A percentile compares a stretch with the other conserved stretches of the same genome.
Conservation (phyloP, 2,329 filamentous ascomycete species). For the Monilinia aucupariae region DNA sequence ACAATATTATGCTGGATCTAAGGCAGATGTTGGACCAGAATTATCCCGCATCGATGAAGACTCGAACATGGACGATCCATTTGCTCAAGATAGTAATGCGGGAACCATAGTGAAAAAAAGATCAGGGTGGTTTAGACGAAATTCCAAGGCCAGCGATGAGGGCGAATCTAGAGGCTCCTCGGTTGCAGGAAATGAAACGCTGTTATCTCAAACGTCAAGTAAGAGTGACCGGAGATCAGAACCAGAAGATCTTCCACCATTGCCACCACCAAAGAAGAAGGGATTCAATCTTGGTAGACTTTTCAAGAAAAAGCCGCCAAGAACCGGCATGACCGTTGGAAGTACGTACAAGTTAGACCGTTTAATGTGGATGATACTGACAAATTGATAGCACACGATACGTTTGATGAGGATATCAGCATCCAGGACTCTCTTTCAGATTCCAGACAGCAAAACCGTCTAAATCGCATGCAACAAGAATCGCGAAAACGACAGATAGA, state of each 20-base stretch:
- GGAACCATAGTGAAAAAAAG: constrained; percentile 32
- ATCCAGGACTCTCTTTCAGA: constrained; percentile 28
- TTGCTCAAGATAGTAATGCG: constrained; percentile 23
- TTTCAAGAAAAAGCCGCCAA: constrained; percentile 31
- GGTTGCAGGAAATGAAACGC: constrained; percentile 14
- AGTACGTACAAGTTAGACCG: constrained; percentile 25
- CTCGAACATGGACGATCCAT: constrained; percentile 20
- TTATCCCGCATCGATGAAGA: constrained; percentile 25
- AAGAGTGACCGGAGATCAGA: constrained; percentile 17
- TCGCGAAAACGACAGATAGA: constrained; percentile 46
- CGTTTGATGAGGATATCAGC: constrained; percentile 29
- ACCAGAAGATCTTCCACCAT: constrained; percentile 10
- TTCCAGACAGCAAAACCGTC: constrained; percentile 22
- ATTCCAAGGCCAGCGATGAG: constrained; percentile 27
- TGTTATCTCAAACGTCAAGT: constrained; percentile 21
- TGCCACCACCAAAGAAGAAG: constrained; percentile 28
- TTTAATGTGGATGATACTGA: background rate
- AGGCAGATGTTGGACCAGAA: constrained; percentile 17
- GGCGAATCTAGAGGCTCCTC: constrained; percentile 22
- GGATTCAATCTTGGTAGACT: constrained; percentile 30
- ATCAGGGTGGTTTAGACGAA: constrained; percentile 34
- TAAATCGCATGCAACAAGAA: background rate
- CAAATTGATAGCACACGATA: constrained; percentile 25
- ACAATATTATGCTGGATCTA: constrained; percentile 22
- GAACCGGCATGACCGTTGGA: constrained; percentile 29